Conservation (phyloP, 371 early-diverging fungal species). For the Catenaria anguillulae region DNA sequence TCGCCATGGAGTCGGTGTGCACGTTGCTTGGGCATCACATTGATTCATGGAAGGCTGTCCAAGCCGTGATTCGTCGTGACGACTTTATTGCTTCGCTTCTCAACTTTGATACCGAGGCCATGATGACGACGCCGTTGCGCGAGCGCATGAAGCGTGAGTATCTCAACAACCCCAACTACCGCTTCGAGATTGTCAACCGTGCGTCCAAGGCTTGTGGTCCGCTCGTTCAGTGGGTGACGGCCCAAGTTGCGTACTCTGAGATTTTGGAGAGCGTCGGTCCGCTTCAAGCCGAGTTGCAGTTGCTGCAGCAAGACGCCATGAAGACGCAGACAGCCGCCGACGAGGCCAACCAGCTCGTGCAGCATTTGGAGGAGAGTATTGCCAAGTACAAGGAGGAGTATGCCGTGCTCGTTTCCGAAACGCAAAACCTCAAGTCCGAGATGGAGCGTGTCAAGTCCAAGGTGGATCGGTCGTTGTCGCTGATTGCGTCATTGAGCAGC, state of each 20-base stretch:
- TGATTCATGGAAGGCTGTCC: slow-evolving; percentile 76
- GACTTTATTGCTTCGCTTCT: slow-evolving; percentile 96
- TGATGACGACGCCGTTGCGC: slow-evolving; percentile 55
- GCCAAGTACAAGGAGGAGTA: slow-evolving; percentile 89
- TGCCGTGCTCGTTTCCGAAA: slow-evolving; percentile 83
- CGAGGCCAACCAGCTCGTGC: slow-evolving; percentile 63
- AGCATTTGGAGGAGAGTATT: slow-evolving; percentile 73
- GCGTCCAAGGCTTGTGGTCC: slow-evolving; percentile 99
- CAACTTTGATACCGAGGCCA: slow-evolving; percentile 72
- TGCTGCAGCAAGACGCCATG: slow-evolving; percentile 65
- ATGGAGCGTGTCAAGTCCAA: slow-evolving; percentile 86
- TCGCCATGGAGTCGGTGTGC: slow-evolving; percentile 97
- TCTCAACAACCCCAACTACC: slow-evolving; percentile 60
- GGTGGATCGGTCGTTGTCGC: slow-evolving; percentile 77
- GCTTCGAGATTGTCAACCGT: slow-evolving; percentile 85
- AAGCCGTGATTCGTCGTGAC: slow-evolving; percentile 80
- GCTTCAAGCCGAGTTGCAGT: slow-evolving; percentile 76
- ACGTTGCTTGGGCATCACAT: slow-evolving; percentile 75
- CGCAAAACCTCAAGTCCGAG: slow-evolving; percentile 79
- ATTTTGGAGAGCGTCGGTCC: slow-evolving; percentile 92
- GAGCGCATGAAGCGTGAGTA: slow-evolving; percentile 63
- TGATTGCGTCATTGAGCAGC: slow-evolving; percentile 79
- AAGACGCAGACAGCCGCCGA: slow-evolving; percentile 54
- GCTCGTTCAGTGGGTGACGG: slow-evolving; percentile 91
- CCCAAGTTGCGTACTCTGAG: slow-evolving; percentile 82